Base-by-base conservation (phyloP, 2,329 filamentous ascomycete genomes). In the Trichoderma breve region DNA sequence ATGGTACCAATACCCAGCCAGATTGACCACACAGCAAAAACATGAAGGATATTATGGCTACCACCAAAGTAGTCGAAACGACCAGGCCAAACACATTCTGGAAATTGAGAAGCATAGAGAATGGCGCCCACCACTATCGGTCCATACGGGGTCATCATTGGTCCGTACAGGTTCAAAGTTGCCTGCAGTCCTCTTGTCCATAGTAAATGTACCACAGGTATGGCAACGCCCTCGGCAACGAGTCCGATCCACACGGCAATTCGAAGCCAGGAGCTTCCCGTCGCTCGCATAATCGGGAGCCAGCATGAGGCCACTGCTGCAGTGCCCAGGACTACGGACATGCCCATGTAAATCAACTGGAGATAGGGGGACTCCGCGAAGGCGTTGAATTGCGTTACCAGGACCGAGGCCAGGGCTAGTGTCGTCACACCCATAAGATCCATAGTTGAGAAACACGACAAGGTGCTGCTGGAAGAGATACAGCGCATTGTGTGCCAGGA, bases 41-140 rank as follows among this genome's bases (percentile, higher is more conserved):
- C 53, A 57, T 66, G 63, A 24, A 36, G 43, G 11, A 66, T 34
- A 66, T 66, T 66, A 66, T 66, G 63, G n/a, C 63, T 66, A n/a
- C 36, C 24, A 18, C 63, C 63, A 11, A 66, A 28, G 11, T 51
- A 66, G 15, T 66, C 63, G n/a, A 66, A 66, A 8, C 28, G 36
- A 6, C 63, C 63, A 11, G 63, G 63, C 63, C 63, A 66, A 3
- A 26, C 15, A 12, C 63, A 47, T 26, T 66, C 63, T 12, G 63
- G 63, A 14, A 66, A 66, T n/a, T 66, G 36, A 6, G 63, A 47
- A 2, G 36, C 63, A 28, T 66, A 66, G 6, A 66, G 24, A 39
- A 66, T 9, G 18, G 63, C 39, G 6, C 63, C 63, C 3, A 66
- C 24, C 15, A 53, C 24, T 15, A 66, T 66, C 6, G 63, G 63